These are phyloP conservation scores for Epicoccum sorghinum DNA, from an alignment of 2,329 filamentous ascomycete species.

Conservation along the genomic window DNA sequence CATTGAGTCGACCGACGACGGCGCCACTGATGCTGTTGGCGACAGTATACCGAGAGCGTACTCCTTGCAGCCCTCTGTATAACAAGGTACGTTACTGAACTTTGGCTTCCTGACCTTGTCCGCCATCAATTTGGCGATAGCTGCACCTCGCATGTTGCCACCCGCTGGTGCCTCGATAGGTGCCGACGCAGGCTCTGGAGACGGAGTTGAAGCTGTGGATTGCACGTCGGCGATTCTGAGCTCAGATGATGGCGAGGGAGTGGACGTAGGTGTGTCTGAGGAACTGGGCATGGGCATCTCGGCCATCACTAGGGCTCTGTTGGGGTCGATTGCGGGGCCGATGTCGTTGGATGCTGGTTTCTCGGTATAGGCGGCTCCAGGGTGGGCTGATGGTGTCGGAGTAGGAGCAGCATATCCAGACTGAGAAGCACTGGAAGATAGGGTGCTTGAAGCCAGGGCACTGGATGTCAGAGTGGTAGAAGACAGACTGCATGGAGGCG, in stretches of 20 bases:
- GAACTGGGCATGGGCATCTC: slow-evolving; percentile 1
- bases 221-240: background rate
- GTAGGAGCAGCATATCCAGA: background rate
- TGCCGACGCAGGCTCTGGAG: background rate
- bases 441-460: background rate
- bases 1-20: background rate
- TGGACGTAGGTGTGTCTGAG: background rate
- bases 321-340: background rate
- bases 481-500: slow-evolving; percentile 15
- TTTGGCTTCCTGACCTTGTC: background rate
- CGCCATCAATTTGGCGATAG: slow-evolving; percentile 7
- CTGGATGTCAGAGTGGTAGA: background rate
- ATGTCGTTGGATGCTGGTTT: slow-evolving; percentile 1
- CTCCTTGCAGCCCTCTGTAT: background rate
- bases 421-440: background rate
- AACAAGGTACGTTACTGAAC: too few species aligned
- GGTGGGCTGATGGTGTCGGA: background rate
- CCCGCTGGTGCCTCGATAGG: slow-evolving; percentile 1
- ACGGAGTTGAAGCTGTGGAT: background rate
- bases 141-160: background rate
- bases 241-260: background rate
- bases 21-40: background rate
- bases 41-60: slow-evolving; percentile 7
- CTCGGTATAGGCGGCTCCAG: slow-evolving; percentile 3
- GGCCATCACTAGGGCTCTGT: slow-evolving; percentile 10